Percentiles rank a stretch among this genome's conserved stretches.
phyloP scores from a whole-genome alignment of 192 early-diverging fungal species.

The Coemansia sp. region DNA sequence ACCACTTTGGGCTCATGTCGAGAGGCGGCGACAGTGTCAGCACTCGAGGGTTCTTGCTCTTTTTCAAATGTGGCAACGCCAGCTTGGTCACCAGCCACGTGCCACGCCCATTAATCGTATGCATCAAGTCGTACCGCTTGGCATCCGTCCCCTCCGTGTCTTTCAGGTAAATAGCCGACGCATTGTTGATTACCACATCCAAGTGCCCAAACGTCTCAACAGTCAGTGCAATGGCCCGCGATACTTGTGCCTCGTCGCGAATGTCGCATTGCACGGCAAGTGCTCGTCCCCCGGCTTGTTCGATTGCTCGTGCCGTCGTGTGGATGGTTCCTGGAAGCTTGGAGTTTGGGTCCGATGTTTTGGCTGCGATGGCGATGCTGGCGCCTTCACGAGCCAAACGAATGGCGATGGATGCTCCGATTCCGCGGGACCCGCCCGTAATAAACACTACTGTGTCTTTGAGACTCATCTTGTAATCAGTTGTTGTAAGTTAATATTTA shows the following conservation, averaged over 20 bases:
- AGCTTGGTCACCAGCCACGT: slow-evolving; percentile 77
- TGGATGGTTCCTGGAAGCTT: slow-evolving; percentile 84
- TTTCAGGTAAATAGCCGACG: slow-evolving; percentile 72
- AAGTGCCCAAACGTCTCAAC: slow-evolving; percentile 72
- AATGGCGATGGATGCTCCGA: slow-evolving; percentile 73
- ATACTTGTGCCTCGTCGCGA: slow-evolving; percentile 73
- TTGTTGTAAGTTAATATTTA: too few relatives aligned
- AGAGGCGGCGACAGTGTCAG: slow-evolving; percentile 74
- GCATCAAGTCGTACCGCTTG: slow-evolving; percentile 76
- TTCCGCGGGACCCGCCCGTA: slow-evolving; percentile 67
- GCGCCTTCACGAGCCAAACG: slow-evolving; percentile 68
- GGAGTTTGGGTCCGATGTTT: slow-evolving; percentile 67
- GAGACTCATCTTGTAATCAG: slow-evolving; percentile 43
- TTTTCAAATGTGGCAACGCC: slow-evolving; percentile 63
- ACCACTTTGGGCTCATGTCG: slow-evolving; percentile 67
- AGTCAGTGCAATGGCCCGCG: slow-evolving; percentile 64
- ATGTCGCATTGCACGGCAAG: slow-evolving; percentile 82
- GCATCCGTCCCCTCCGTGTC: slow-evolving; percentile 57
- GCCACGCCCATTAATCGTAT: slow-evolving; percentile 74
- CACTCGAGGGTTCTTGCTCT: slow-evolving; percentile 70
- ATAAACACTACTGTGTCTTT: slow-evolving; percentile 59
- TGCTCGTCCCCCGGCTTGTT: slow-evolving; percentile 70
- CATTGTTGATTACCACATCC: slow-evolving; percentile 81
- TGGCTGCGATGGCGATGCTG: slow-evolving; percentile 73
- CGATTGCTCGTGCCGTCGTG: slow-evolving; percentile 72